Evolutionary conservation across 192 early-diverging fungal genomes (phyloP).

Genomic region (Backusella macrospora): DNA sequence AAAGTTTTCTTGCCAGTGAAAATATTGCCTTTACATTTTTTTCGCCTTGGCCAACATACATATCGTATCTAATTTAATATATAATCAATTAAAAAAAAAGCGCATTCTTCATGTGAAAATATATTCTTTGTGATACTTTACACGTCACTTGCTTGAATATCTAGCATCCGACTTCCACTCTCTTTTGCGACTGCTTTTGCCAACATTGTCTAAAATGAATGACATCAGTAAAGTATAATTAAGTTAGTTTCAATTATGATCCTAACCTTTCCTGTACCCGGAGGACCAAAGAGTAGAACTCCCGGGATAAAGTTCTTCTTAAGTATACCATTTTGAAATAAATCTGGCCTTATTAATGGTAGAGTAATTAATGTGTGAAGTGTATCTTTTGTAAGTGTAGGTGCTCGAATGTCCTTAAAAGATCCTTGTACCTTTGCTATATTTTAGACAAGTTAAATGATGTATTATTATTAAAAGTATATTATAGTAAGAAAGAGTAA

Average conservation of each 20-base stretch:
- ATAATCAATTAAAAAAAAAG: not conserved
- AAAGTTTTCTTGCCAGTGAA: slow-evolving; percentile 85
- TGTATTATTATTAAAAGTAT: too few relatives aligned
- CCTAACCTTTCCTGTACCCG: slow-evolving; percentile 76
- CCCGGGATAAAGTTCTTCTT: slow-evolving; percentile 71
- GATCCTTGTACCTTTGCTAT: slow-evolving; percentile 55
- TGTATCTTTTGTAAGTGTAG: slow-evolving; percentile 77
- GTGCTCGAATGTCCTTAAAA: slow-evolving; percentile 77
- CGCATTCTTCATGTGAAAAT: not conserved
- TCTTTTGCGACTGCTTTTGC: slow-evolving; percentile 87
- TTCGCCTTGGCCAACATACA: slow-evolving; percentile 96
- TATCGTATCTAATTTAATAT: slow-evolving; percentile 57
- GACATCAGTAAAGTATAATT: not conserved
- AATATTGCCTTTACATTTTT: slow-evolving; percentile 95
- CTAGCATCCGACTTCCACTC: slow-evolving; percentile 76
- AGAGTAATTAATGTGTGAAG: slow-evolving; percentile 86
- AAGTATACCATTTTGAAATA: slow-evolving; percentile 73
- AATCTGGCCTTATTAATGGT: slow-evolving; percentile 75
- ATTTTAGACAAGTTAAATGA: not conserved
- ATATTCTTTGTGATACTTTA: slow-evolving; percentile 19
- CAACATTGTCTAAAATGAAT: slow-evolving; percentile 61
- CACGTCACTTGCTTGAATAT: slow-evolving; percentile 77
- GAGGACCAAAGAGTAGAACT: slow-evolving; percentile 83
- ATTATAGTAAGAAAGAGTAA: not conserved
- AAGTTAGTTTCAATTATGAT: not conserved